Evolutionary conservation across 2,329 filamentous ascomycete species (phyloP).

Genomic region (Hymenoscyphus linearis): DNA sequence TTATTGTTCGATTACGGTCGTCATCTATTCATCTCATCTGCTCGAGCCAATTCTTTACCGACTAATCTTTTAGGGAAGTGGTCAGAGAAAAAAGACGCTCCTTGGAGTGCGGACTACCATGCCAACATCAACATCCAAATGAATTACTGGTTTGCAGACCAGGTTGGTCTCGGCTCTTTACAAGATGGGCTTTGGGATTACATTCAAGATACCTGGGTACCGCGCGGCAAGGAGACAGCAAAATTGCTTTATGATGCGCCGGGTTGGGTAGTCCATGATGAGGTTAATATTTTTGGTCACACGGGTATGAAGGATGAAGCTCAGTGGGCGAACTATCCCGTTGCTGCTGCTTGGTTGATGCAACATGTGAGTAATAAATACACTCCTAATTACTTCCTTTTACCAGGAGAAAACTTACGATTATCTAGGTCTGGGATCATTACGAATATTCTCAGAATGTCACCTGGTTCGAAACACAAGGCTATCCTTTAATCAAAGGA

Average conservation of each 20-base stretch:
- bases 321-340: constrained; percentile 39
- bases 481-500: constrained; percentile 49
- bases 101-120: constrained; percentile 53
- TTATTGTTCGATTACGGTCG: constrained; percentile 49
- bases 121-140: constrained; percentile 57
- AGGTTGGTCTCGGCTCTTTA: constrained; percentile 44
- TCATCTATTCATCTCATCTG: constrained; percentile 51
- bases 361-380: constrained; percentile 44
- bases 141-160: constrained; percentile 54
- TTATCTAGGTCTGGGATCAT: constrained; percentile 37
- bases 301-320: constrained; percentile 45
- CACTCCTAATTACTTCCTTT: not conserved
- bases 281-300: constrained; percentile 55
- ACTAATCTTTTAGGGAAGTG: constrained; percentile 53
- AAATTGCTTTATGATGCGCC: constrained; percentile 46
- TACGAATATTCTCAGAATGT: constrained; percentile 47
- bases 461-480: constrained; percentile 41
- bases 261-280: constrained; percentile 52
- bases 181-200: constrained; percentile 46
- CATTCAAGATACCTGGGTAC: constrained; percentile 48
- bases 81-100: constrained; percentile 40
- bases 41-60: constrained; percentile 45
- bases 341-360: constrained; percentile 53
- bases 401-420: not conserved
- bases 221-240: constrained; percentile 48